A percentile compares a stretch with the other conserved stretches of the same genome.
phyloP scores from a whole-genome alignment of 2,329 filamentous ascomycete species.

The Lasiodiplodia citricola region DNA sequence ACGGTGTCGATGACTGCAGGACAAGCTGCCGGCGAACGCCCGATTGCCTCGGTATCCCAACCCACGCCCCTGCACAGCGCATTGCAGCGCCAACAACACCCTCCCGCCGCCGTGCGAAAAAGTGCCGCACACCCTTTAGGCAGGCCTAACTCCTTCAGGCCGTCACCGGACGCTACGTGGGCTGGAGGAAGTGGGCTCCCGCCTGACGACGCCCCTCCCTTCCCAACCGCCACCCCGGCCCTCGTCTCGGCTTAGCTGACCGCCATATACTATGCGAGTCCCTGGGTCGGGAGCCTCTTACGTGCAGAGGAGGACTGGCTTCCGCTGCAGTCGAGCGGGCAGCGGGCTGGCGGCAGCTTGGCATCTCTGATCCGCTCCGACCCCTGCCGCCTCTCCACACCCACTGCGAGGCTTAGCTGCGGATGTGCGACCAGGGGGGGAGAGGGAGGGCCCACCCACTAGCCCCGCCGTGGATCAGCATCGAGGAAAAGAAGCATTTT shows the following conservation, averaged over 20 bases:
- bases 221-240: background rate
- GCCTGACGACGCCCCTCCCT: background rate
- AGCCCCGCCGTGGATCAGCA: background rate
- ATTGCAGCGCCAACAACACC: background rate
- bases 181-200: background rate
- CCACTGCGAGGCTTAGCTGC: slow-evolving; percentile 18
- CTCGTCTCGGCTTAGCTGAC: background rate
- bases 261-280: background rate
- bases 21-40: slow-evolving; percentile 18
- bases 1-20: slow-evolving; percentile 18
- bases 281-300: slow-evolving; percentile 3
- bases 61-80: background rate
- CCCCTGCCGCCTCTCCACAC: background rate
- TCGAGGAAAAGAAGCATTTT: background rate
- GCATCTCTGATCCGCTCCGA: slow-evolving; percentile 9
- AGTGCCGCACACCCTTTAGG: background rate
- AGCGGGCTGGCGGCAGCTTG: slow-evolving; percentile 1
- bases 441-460: background rate
- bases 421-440: slow-evolving; percentile 11
- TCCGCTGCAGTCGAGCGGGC: slow-evolving; percentile 1
- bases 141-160: background rate
- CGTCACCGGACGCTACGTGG: background rate
- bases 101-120: background rate
- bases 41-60: slow-evolving; percentile 13
- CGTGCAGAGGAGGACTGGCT: slow-evolving; percentile 13